Evolutionary conservation across 352 stramenopile genomes (phyloP).

Genomic region (Thraustotheca clavata): DNA sequence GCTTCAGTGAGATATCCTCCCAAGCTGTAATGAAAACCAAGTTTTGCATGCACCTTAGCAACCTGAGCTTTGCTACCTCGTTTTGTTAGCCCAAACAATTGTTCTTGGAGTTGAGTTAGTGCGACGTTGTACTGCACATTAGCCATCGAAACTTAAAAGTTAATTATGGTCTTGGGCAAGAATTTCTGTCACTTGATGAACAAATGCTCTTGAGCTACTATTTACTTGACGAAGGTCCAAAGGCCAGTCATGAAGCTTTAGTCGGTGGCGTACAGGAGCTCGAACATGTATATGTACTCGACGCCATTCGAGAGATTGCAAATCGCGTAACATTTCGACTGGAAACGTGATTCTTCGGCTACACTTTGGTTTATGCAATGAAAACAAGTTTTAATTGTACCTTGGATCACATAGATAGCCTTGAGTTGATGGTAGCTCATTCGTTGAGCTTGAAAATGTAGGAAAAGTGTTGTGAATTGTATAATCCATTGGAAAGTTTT

Average conservation of each 20-base stretch:
- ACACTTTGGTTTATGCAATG: neutral
- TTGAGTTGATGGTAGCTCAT: neutral
- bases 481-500: neutral
- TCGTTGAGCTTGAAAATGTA: neutral
- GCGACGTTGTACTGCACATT: constrained; percentile 8
- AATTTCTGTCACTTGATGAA: neutral
- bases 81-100: constrained; percentile 17
- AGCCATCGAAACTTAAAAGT: neutral
- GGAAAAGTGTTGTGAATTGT: neutral
- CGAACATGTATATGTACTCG: constrained; percentile 14
- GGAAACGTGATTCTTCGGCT: neutral
- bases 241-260: constrained; percentile 17
- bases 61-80: constrained; percentile 11
- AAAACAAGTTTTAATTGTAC: neutral
- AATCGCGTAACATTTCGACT: neutral
- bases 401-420: neutral
- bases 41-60: constrained; percentile 3
- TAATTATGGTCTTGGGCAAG: constrained; percentile 1
- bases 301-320: constrained; percentile 1
- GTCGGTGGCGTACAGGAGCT: neutral
- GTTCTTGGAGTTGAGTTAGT: constrained; percentile 11
- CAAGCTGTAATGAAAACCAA: neutral
- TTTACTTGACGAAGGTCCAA: neutral
- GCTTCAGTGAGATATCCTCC: neutral
- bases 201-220: neutral